Evolutionary conservation across 257 asterid genomes (phyloP).

Genomic region (Rehmannia glutinosa): DNA sequence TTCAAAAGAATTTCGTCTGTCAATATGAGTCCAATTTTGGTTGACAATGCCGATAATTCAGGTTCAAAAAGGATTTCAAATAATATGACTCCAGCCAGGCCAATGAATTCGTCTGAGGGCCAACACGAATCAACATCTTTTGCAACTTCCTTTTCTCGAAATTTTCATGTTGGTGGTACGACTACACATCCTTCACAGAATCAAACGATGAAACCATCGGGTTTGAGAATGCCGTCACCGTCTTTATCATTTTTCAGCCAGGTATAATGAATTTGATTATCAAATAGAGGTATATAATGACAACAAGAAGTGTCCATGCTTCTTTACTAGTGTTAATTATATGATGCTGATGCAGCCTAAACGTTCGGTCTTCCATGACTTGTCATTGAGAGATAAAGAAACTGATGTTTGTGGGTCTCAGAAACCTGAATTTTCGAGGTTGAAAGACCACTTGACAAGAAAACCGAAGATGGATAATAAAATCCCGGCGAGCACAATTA

Average conservation of each 20-base stretch:
- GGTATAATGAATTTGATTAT: conserved; percentile 38
- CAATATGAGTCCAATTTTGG: conserved; percentile 19
- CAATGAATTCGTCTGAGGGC: conserved; percentile 28
- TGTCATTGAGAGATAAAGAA: conserved; percentile 33
- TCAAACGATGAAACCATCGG: conserved; percentile 57
- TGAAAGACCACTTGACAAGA: conserved; percentile 29
- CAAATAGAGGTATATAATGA: conserved; percentile 13
- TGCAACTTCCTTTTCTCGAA: conserved; percentile 28
- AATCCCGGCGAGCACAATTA: conserved; percentile 18
- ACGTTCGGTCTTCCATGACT: conserved; percentile 33
- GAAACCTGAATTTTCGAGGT: conserved; percentile 35
- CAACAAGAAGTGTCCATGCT: conserved; percentile 1
- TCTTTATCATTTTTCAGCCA: conserved; percentile 77
- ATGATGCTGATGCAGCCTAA: conserved; percentile 63
- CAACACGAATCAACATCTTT: conserved; percentile 22
- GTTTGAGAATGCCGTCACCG: conserved; percentile 92
- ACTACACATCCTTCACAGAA: conserved; percentile 23
- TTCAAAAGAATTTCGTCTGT: conserved; percentile 27
- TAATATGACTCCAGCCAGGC: conserved; percentile 24
- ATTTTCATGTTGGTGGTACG: conserved; percentile 27
- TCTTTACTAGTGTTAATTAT: conserved; percentile 20
- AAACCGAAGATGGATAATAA: conserved; percentile 20
- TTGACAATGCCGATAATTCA: conserved; percentile 28
- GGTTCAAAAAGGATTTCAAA: conserved; percentile 31
- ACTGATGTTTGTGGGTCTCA: conserved; percentile 30